phyloP scores from a whole-genome alignment of 768 basidiomycete genomes.

The Suillus brevipes region DNA sequence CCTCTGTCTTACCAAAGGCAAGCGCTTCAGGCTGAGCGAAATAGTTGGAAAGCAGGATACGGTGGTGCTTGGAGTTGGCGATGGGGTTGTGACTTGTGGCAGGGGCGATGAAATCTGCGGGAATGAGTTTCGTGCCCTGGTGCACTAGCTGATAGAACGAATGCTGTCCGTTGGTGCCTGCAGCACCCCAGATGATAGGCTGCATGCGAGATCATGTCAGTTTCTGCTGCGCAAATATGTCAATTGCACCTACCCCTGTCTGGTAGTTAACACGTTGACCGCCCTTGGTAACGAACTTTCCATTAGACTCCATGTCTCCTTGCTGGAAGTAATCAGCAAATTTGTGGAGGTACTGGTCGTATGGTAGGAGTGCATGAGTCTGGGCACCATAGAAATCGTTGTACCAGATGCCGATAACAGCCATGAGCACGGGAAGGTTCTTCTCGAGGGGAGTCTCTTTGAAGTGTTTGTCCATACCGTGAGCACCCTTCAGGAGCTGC shows the following conservation, averaged over 20 bases:
- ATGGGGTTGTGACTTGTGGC: conserved; percentile 91
- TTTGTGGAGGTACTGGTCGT: conserved; percentile 99
- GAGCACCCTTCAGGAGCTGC: conserved; percentile 85
- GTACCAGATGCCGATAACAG: conserved; percentile 94
- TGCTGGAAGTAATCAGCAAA: conserved; percentile 99
- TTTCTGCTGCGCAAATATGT: not conserved
- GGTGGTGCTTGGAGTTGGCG: conserved; percentile 85
- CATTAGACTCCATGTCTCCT: conserved; percentile 99
- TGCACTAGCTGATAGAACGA: conserved; percentile 99
- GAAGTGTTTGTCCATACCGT: conserved; percentile 98
- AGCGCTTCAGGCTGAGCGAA: conserved; percentile 98
- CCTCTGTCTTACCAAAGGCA: conserved; percentile 96
- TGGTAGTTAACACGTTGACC: conserved; percentile 93
- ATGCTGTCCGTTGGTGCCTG: conserved; percentile 98
- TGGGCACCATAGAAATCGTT: conserved; percentile 98
- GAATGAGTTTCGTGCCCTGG: conserved; percentile 91
- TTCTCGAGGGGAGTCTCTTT: conserved; percentile 81
- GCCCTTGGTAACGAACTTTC: conserved; percentile 93
- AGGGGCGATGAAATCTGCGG: conserved; percentile 90
- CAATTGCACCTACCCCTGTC: conserved; percentile 74
- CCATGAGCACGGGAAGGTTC: conserved; percentile 91
- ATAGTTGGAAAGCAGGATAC: conserved; percentile 96
- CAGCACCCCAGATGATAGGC: conserved; percentile 99
- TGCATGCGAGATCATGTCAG: conserved; percentile 29
- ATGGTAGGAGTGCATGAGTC: conserved; percentile 92